Percentiles rank a stretch among this genome's conserved stretches.
phyloP scores from a whole-genome alignment of 495 filamentous ascomycete genomes.

The Lasiosphaeria ovina region DNA sequence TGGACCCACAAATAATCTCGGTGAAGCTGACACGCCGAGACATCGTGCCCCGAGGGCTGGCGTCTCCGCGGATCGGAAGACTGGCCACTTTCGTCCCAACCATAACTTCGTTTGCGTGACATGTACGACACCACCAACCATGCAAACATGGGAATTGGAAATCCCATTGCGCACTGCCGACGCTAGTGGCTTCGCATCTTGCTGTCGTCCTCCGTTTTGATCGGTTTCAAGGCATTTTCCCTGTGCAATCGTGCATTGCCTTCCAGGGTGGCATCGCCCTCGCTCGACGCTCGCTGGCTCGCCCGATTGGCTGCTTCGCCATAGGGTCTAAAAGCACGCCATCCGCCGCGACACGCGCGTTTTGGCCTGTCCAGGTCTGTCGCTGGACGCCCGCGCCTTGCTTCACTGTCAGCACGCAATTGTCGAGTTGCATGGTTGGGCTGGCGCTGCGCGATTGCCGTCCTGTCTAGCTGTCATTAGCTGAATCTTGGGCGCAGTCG shows the following conservation, averaged over 20 bases:
- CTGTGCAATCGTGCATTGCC: background rate
- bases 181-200: background rate
- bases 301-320: conserved; percentile 4
- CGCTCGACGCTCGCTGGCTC: background rate
- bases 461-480: background rate
- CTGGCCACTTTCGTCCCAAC: too few relatives aligned
- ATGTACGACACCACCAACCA: too few relatives aligned
- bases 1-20: too few relatives aligned
- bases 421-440: background rate
- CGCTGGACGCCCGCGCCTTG: background rate
- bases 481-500: background rate
- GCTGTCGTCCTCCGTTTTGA: background rate
- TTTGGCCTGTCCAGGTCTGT: background rate
- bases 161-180: background rate
- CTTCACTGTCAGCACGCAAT: background rate
- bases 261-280: background rate
- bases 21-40: too few relatives aligned
- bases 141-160: background rate
- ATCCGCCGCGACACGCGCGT: background rate
- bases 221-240: background rate
- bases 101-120: too few relatives aligned
- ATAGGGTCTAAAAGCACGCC: conserved; percentile 13
- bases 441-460: background rate
- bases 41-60: too few relatives aligned
- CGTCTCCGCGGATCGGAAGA: too few relatives aligned